Percentiles rank a stretch among this genome's conserved stretches.
Conservation (phyloP, 805 yeast species). For the Blastobotrys terrestris region DNA sequence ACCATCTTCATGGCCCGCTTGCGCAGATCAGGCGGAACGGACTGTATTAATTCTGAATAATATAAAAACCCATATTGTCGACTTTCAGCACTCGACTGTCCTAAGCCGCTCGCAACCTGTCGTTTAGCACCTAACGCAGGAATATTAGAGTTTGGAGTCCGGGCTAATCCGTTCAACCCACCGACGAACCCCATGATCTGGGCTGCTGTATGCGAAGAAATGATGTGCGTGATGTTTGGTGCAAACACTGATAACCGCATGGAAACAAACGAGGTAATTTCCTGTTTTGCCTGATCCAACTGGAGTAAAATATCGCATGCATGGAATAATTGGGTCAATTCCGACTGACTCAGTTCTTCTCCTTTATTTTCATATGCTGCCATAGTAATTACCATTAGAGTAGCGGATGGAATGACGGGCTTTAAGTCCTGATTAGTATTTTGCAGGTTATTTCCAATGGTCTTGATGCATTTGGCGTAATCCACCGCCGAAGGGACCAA, state of each 20-base stretch:
- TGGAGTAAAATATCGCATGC: conserved; percentile 45
- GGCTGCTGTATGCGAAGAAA: conserved; percentile 69
- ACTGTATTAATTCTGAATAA: conserved; percentile 51
- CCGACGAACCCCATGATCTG: conserved; percentile 65
- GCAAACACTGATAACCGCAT: conserved; percentile 54
- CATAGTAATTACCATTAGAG: conserved; percentile 66
- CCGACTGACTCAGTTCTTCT: conserved; percentile 27
- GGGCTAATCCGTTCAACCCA: conserved; percentile 58
- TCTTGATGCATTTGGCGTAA: conserved; percentile 47
- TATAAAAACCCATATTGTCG: conserved; percentile 67
- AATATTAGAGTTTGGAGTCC: conserved; percentile 76
- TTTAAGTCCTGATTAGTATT: conserved; percentile 32
- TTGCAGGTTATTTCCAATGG: conserved; percentile 45
- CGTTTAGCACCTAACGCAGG: conserved; percentile 65
- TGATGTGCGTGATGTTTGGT: conserved; percentile 69
- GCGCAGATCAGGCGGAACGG: conserved; percentile 51
- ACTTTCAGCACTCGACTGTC: conserved; percentile 36
- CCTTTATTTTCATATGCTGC: conserved; percentile 51
- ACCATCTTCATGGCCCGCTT: conserved; percentile 71
- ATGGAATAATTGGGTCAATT: conserved; percentile 34
- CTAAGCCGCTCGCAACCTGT: conserved; percentile 32
- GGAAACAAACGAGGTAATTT: conserved; percentile 51
- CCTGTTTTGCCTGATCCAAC: conserved; percentile 38
- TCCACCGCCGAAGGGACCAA: conserved; percentile 57
- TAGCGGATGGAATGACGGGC: conserved; percentile 51